Base-by-base conservation (phyloP, 331 rosid genomes). In the Stylosanthes scabra region DNA sequence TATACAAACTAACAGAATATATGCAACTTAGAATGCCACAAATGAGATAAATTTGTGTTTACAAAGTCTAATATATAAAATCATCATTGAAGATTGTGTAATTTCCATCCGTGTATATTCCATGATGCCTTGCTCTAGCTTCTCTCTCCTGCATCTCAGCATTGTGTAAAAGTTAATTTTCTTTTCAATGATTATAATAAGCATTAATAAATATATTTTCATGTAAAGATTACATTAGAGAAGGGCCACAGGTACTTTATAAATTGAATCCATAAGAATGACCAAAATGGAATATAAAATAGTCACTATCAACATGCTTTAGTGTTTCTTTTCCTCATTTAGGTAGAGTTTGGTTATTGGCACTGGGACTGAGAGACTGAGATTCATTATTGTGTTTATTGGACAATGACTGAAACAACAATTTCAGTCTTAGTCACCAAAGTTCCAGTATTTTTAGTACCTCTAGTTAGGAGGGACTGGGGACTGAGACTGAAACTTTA, bases 31-130 rank as follows among this genome's bases (percentile, higher is more conserved):
- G 55, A 66, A n/a, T 66, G 59, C 28, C 25, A 71, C 28, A 25
- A 45, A 72, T 50, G 10, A 46, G 10, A 37, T 50, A 20, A 3
- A 15, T 52, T 58, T 44, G 20, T 37, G 6, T 58, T 42, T 59
- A 69, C 65, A 37, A 12, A 77, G 9, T 72, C 75, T 52, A 92
- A 70, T 93, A 90, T 71, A 68, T 88, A 85, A 91, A 91, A 80
- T 93, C 97, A 74, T 90, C 95, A 72, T 90, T 88, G 77, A 87
- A 93, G 77, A 87, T 87, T 89, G 81, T 85, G 80, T 85, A 74
- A 63, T 87, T 92, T 83, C 74, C 37, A 31, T 31, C 86, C 89
- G 81, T 85, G 80, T 85, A 74, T 59, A 84, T 90, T 83, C 74
- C 57, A 51, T 51, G 57, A 2, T 6, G 90, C 64, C 83, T 83